phyloP scores from a whole-genome alignment of 495 filamentous ascomycete species.

The Barbatosphaeria neglecta region DNA sequence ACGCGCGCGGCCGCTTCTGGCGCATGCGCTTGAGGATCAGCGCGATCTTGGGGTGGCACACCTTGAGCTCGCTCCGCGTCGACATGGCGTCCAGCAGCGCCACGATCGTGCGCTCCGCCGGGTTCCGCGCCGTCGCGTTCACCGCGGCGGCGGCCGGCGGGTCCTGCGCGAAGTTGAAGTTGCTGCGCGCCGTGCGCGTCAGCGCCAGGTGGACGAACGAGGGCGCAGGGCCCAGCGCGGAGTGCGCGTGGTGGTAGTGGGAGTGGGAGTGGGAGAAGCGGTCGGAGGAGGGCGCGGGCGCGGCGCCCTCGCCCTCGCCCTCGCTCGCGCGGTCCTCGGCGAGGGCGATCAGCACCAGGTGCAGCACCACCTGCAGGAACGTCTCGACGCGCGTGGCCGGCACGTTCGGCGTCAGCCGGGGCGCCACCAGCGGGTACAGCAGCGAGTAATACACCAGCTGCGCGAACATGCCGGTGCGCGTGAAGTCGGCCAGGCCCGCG shows the following conservation, averaged over 20 bases:
- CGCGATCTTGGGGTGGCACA: conserved; percentile 73
- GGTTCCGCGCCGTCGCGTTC: too few relatives aligned
- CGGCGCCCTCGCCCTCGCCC: conserved; percentile 30
- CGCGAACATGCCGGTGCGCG: conserved; percentile 69
- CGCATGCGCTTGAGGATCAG: conserved; percentile 79
- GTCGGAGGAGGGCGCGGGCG: too few relatives aligned
- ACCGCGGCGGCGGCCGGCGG: conserved; percentile 29
- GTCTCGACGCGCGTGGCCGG: conserved; percentile 75
- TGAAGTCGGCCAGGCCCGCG: conserved; percentile 61
- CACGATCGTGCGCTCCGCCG: conserved; percentile 53
- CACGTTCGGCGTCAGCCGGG: conserved; percentile 54
- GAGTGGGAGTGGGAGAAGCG: too few relatives aligned
- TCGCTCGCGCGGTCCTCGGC: conserved; percentile 64
- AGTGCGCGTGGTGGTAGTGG: too few relatives aligned
- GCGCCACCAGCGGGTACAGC: conserved; percentile 57
- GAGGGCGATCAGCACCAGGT: conserved; percentile 72
- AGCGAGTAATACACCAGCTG: conserved; percentile 86
- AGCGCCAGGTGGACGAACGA: conserved; percentile 64
- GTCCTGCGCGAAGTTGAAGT: conserved; percentile 38
- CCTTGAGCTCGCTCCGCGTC: conserved; percentile 58
- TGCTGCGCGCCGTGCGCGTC: conserved; percentile 44
- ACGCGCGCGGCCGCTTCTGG: conserved; percentile 62
- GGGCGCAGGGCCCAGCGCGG: too few relatives aligned
- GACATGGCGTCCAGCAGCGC: conserved; percentile 64
- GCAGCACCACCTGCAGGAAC: conserved; percentile 82